Evolutionary conservation across 768 basidiomycete genomes (phyloP), one percentile per base, ranked within the genome.

Genomic region (Plicaturopsis crispa): DNA sequence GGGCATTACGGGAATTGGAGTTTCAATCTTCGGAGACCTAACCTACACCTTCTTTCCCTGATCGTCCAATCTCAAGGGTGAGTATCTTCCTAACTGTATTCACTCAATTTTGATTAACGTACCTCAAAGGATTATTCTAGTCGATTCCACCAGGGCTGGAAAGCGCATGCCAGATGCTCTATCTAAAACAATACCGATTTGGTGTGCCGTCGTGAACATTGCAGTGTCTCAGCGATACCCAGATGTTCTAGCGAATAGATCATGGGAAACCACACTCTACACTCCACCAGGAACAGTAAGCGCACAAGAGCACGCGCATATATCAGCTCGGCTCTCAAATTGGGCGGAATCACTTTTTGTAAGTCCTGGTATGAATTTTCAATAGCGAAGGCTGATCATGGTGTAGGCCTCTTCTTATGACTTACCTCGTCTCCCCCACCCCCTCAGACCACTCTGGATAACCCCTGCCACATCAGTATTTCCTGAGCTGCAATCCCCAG

Each of bases 161-260:
- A 97, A 98, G 62, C 78, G 90, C 11, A 81, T 94, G 34, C 94
- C 94, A 1, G 94, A 98, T 46, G 90, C 93, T 0, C 68, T 97
- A 2, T 86, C 86, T 2, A 98, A 94, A 53, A 94, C 92, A 0
- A 70, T 97, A 1, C 93, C 93, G 0, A 84, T 93, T 36, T 98
- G 94, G 94, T 94, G 93, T 54, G 68, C 86, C 6, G 86, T 91
- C 4, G 66, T 94, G 44, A 97, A 94, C 52, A 68, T 77, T 36
- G 81, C 75, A 20, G 56, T 75, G 23, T 45, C 54, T 7, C 53
- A 60, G 33, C 63, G 58, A 13, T 30, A 35, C 11, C 35, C 45
- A n/a, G 26, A 26, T 5, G 10, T 16, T 10, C 8, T 34, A 16
- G 8, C 49, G 6, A 40, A 46, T 5, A n/a, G 12, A 10, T 24